Evolutionary conservation across 768 basidiomycete genomes (phyloP), one percentile per base, ranked within the genome.

Genomic region (Artomyces pyxidatus): DNA sequence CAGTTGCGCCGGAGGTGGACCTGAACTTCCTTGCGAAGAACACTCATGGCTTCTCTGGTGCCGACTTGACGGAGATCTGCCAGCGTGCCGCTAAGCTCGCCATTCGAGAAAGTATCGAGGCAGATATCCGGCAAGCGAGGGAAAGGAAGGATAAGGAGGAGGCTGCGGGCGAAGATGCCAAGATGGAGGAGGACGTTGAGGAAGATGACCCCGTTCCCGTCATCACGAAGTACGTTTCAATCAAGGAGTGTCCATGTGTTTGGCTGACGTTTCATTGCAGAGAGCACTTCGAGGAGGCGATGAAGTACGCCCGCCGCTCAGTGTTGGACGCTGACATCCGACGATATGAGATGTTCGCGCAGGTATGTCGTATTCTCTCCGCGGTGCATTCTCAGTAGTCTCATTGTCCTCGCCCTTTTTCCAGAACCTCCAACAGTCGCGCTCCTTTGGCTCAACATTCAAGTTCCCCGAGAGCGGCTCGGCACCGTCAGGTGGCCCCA

Each of bases 1-100:
- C 96, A 14, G 71, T 98, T 45, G 74, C 88, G 16, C 68, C 75
- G 16, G 81, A 83, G 1, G 94, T 99, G 57, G 81, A 96, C 65
- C 80, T 98, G 42, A 25, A 27, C 23, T 99, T 83, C 83, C 75
- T 99, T 53, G 78, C 94, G 48, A 95, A 86, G 80, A 78, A 74
- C 66, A 96, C 95, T 12, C 90, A 96, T 60, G 96, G 96, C 10
- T 99, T 86, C 82, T 97, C 95, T 62, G 96, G 96, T 83, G 96
- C 96, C 49, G 96, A 99, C 80, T 72, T 98, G 58, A 95, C 95
- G n/a, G 96, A 98, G 67, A 95, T 99, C 61, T 98, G 95, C 65
- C 95, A 98, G 68, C 83, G 95, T 43, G 85, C 96, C 4, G 94
- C 94, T 48, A 99, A 99, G 73, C 75, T 97, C 47, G 95, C 95